Base-by-base conservation (phyloP, 2,329 filamentous ascomycete species). In the Mollisiaceae sp. region DNA sequence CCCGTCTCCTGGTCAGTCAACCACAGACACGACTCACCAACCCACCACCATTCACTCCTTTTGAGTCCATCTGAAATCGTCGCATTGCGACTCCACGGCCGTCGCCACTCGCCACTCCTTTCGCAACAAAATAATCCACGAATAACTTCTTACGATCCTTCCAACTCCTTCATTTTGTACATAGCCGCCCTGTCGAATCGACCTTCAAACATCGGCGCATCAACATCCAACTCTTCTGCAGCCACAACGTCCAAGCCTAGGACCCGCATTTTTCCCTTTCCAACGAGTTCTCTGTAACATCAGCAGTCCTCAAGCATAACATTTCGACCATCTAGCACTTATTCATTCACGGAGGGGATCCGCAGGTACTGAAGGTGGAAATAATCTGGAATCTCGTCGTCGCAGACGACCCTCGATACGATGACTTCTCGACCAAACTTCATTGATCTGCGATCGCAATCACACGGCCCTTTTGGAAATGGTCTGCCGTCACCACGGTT, bases 401-500 rank as follows among this genome's bases (percentile, higher is more conserved):
- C 24, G 54, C 41, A 8, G 22, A 27, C 38, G 58, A 36, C 15
- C 55, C 55, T 57, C 55, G 50, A 56, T 55, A 69, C 61, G 39
- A 77, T 77, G 75, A 69, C 73, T 41, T 68, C 65, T 54, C 69
- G 73, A 65, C 75, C 75, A 24, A 68, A 67, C 41, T 74, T 70
- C 56, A 75, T 77, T 59, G 75, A 76, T 61, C 63, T 74, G 14
- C 71, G 73, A 64, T 73, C 74, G 32, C 74, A 74, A 54, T 74
- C 73, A 22, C 67, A 74, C 67, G 72, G 71, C n/a, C 67, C 69
- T 22, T 45, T 70, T 14, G 66, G 71, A 52, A 68, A 47, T 60
- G 70, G 63, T 27, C 64, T 73, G 8, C 71, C 71, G 38, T 93
- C 91, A n/a, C 91, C 91, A 50, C 89, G 91, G 67, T 81, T 93